Base-by-base conservation (phyloP, 2,329 filamentous ascomycete genomes). In the Fusarium zealandicum region DNA sequence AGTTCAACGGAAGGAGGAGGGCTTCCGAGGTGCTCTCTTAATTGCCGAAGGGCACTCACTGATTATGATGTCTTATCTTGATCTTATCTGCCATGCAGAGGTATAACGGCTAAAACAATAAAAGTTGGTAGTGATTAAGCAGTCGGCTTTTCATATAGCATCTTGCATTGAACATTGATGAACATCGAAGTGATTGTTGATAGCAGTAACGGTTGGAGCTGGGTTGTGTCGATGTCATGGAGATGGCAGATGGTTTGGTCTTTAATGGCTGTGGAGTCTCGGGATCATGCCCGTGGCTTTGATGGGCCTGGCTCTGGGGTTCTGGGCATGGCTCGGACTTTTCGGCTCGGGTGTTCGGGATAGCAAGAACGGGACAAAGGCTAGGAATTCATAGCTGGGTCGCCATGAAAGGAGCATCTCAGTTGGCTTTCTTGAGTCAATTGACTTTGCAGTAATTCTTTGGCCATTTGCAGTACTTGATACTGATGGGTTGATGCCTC, bases 301-400 rank as follows among this genome's bases (percentile, higher is more conserved):
- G 32, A 12, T 25, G 20, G 20, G 12, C 11, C 18, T 42, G 20
- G 28, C 30, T 20, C 31, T 28, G 38, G 31, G n/a, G n/a, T n/a
- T n/a, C n/a, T n/a, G 44, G 10, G 6, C 14, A 27, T 37, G 27
- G 39, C 58, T 64, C 62, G 61, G 62, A 47, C 39, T 60, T 60
- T 61, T 64, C 61, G 61, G 61, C 61, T 64, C 61, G 61, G 60
- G 41, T 45, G 38, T 54, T 64, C 61, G 60, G 60, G 49, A 61
- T 39, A 54, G 20, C 13, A 14, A 18, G 14, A 18, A 50, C n/a
- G 17, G 30, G 30, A 20, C 12, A n/a, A 35, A 22, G 13, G 30
- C 11, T 9, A 9, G 5, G 32, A 27, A 18, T 10, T 3, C 8
- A 31, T 7, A 31, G 28, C 10, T 10, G 31, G 7, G 14, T 17